phyloP scores from a whole-genome alignment of 1,139 yeast genomes.

The Yamadazyma siamensis region DNA sequence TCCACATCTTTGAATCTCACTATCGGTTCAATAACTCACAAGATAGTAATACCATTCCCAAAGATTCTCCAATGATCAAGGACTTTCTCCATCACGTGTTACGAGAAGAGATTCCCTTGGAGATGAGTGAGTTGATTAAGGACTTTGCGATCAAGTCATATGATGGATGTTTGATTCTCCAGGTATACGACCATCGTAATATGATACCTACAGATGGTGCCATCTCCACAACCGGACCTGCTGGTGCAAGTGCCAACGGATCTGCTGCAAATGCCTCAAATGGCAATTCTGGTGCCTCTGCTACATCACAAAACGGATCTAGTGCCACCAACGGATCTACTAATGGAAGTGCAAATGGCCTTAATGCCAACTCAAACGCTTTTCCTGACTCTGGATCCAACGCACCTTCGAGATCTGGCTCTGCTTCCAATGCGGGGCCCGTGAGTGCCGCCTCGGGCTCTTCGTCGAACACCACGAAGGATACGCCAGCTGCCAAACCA shows the following conservation, averaged over 20 bases:
- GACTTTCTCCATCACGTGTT: constrained; percentile 78
- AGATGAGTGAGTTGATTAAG: constrained; percentile 81
- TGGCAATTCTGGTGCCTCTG: constrained; percentile 2
- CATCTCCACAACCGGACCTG: neutral
- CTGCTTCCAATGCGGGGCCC: neutral
- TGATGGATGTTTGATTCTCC: constrained; percentile 85
- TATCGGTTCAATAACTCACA: constrained; percentile 68
- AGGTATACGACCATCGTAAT: constrained; percentile 71
- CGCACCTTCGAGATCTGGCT: neutral
- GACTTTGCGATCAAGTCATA: constrained; percentile 81
- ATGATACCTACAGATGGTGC: constrained; percentile 17
- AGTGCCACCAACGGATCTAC: neutral
- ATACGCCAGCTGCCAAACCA: constrained; percentile 44
- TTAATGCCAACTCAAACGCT: neutral
- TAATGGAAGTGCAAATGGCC: neutral
- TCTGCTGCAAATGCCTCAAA: neutral
- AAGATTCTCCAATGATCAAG: constrained; percentile 74
- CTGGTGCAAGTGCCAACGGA: constrained; percentile 4
- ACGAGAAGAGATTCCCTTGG: constrained; percentile 80
- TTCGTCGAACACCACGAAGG: neutral
- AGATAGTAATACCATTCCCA: constrained; percentile 79
- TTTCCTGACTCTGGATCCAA: neutral
- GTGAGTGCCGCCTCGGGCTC: neutral
- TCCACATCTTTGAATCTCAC: constrained; percentile 88
- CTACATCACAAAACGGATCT: constrained; percentile 1